Base-by-base conservation (phyloP, 345 rosid species). In the Rhodamnia argentea region DNA sequence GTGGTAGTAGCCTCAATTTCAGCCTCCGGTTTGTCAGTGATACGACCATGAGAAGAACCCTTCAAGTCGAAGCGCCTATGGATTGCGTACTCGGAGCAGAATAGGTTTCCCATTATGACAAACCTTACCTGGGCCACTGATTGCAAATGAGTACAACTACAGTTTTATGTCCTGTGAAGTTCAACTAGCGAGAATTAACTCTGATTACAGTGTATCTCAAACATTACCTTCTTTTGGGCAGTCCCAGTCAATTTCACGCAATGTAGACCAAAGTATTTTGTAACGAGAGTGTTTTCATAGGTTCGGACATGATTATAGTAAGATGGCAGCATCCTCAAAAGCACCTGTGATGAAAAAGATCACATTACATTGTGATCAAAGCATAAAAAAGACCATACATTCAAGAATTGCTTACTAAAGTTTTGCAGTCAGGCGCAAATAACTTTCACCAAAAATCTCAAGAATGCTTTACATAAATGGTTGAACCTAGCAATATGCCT, bases 21-120 rank as follows among this genome's bases (percentile, higher is more conserved):
- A 50, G 97, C 88, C 88, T 97, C 97, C 1, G 98, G 94, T 87
- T 92, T 97, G 83, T 92, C 90, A 44, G 98, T 96, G 23, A 93
- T 90, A 10, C 99, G 98, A 84, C 99, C 99, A 86, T 96, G 98
- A 82, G 99, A 97, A 44, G 99, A 97, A 85, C 99, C 99, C 92
- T 97, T 97, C 88, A 97, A 91, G 90, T 97, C 99, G 50, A 96
- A 97, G 58, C 98, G 95, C 85, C 99, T 93, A 88, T 97, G 99
- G 83, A 97, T 93, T 60, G 91, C 87, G 87, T 92, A 90, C 84
- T 91, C 93, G 13, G 98, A 92, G 89, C 97, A 93, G 88, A 97
- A 96, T 85, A 97, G 92, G 88, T 97, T 97, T 84, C 99, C 76
- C 85, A 57, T 40, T 47, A 84, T 84, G 52, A 40, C 50, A 47